A percentile compares a stretch with the other conserved stretches of the same genome.
Conservation (phyloP, 495 filamentous ascomycete genomes). For the Penicillium desertorum region DNA sequence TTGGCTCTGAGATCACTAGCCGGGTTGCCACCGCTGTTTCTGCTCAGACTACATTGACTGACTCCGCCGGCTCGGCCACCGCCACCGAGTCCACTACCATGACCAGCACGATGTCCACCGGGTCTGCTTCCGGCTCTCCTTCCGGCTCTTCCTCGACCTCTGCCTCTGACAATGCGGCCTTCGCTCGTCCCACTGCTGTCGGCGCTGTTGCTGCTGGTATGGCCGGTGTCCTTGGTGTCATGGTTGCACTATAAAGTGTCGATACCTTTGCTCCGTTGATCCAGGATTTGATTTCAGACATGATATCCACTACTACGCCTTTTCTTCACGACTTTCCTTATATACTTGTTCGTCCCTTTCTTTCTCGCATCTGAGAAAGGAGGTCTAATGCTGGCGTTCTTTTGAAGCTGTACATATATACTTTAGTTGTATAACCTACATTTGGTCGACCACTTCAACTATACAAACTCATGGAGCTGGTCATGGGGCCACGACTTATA, state of each 20-base stretch:
- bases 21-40: conserved; percentile 17
- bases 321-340: conserved; percentile 24
- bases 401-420: conserved; percentile 14
- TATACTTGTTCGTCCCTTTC: conserved; percentile 1
- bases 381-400: conserved; percentile 15
- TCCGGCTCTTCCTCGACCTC: conserved; percentile 14
- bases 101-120: conserved; percentile 12
- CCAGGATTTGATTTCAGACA: conserved; percentile 1
- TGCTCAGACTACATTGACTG: conserved; percentile 20
- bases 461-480: background rate
- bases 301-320: conserved; percentile 5
- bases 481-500: background rate
- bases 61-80: conserved; percentile 18
- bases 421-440: background rate
- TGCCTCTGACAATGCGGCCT: conserved; percentile 19
- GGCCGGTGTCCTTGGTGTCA: conserved; percentile 39
- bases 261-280: background rate
- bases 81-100: conserved; percentile 22
- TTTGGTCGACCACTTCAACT: background rate
- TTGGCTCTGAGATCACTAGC: conserved; percentile 17
- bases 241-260: conserved; percentile 38
- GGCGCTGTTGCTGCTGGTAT: conserved; percentile 27
- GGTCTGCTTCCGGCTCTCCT: conserved; percentile 16
- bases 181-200: conserved; percentile 24
- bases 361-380: background rate